Base-by-base conservation (phyloP, 1,139 yeast species). In the Spencermartinsiella ligniputridi region DNA sequence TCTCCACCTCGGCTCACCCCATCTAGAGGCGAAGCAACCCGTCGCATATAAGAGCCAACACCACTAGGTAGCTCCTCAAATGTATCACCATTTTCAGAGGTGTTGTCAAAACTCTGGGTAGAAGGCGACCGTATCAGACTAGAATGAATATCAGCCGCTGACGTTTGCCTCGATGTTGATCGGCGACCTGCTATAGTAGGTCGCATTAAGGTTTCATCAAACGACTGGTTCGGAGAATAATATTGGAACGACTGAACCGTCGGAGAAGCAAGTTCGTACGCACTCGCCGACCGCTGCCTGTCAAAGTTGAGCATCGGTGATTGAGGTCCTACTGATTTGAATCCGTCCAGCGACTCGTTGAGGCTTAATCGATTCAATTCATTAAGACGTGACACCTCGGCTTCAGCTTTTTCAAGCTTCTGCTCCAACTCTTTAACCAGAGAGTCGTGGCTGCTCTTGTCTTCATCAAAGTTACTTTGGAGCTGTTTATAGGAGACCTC, bases 1-100 rank as follows among this genome's bases (percentile, higher is more conserved):
- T 57, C 55, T n/a, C n/a, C n/a, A 11, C 48, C 56, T 29, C 52
- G 50, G 32, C 51, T 54, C 20, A 52, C 52, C 24, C 45, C 42
- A 40, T 51, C 60, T 40, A 15, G 33, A 6, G 33, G 33, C 9
- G 40, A 37, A 6, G 27, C 17, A 16, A 16, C 27, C 3, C 40
- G 32, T 33, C 27, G 40, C 19, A 25, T 13, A 8, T 9, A 6
- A 8, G 33, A 9, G 12, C n/a, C 33, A 4, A 27, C 15, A 5
- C 32, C 32, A 27, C 22, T 37, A 8, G 32, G 40, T 6, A 12
- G 19, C 19, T 17, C 21, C 6, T 58, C 62, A 21, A 39, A 42
- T 18, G 40, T 45, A 27, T 50, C 45, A 17, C 52, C 57, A 9
- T 37, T 36, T 13, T 37, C 38, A 9, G 41, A 37, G 3, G 42